Base-by-base conservation (phyloP, 1,284 basidiomycete species). In the Hymenochaete sp. region DNA sequence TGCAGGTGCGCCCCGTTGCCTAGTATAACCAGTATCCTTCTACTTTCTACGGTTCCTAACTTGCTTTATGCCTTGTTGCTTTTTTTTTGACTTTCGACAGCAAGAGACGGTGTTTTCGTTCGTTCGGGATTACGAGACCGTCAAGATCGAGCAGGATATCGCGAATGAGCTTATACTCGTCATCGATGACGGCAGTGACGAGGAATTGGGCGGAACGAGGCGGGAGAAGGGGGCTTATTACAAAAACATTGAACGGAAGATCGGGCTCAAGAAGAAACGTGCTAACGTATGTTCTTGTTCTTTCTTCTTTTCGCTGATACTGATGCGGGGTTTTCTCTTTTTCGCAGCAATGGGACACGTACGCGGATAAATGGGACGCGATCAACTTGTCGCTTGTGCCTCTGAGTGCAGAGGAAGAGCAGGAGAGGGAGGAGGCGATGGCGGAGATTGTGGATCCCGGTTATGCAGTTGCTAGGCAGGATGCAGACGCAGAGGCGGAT, bases 211-310 rank as follows among this genome's bases (percentile, higher is more conserved):
- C 50, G 45, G 56, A 42, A 38, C 50, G 53, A 28, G 57, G 38
- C 59, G 71, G 47, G 62, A 62, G 27, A 78, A 77, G 55, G 88
- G 83, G 13, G 90, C 81, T 0, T 91, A 87, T 61, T 92, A 89
- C 68, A 91, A 90, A 64, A 82, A 82, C 57, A 86, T 93, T 49
- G 80, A 83, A 60, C 77, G 85, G 49, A 89, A 89, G 61, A 89
- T 90, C 73, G 68, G 79, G 16, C 67, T 93, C 38, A 88, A 90
- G 63, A 92, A 91, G 69, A 87, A 82, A 60, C 75, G 89, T 10
- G 75, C 73, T 14, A 84, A 82, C 60, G 88, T 89, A 53, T 60
- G 78, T 61, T 24, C 16, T 40, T 33, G 28, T 47, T 29, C 42
- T 13, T 43, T 38, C 13, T 41, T 38, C 41, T 24, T 19, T 24